These are phyloP conservation scores for Podaxis mareebaensis DNA, from an alignment of 768 basidiomycete genomes.

Conservation along the genomic window DNA sequence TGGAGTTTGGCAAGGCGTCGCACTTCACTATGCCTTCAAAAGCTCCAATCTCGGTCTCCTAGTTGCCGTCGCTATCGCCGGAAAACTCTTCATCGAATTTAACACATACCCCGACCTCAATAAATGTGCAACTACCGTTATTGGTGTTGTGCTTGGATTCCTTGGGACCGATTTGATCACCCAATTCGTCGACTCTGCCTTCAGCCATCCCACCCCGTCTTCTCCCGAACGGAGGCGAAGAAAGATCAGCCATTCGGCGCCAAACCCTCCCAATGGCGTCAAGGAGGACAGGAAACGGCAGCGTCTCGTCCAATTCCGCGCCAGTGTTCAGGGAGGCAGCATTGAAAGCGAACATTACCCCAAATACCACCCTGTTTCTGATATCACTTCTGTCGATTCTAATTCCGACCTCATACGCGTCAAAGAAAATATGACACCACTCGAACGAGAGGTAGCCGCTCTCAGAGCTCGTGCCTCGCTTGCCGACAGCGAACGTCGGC, in stretches of 20 bases:
- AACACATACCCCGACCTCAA: constrained; percentile 50
- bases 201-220: constrained; percentile 35
- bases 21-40: constrained; percentile 65
- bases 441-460: constrained; percentile 74
- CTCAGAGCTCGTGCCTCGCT: constrained; percentile 76
- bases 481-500: constrained; percentile 80
- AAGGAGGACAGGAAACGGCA: constrained; percentile 30
- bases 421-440: constrained; percentile 55
- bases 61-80: constrained; percentile 57
- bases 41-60: constrained; percentile 53
- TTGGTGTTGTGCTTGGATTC: constrained; percentile 70
- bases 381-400: constrained; percentile 71
- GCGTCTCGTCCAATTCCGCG: constrained; percentile 48
- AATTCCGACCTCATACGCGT: constrained; percentile 66
- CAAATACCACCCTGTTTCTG: constrained; percentile 41
- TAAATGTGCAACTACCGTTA: constrained; percentile 57
- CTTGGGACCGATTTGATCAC: constrained; percentile 72
- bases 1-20: constrained; percentile 77
- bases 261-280: constrained; percentile 18
- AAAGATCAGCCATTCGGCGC: constrained; percentile 26
- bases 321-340: constrained; percentile 39
- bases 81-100: constrained; percentile 68
- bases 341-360: constrained; percentile 26
- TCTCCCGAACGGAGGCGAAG: constrained; percentile 24
- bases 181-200: constrained; percentile 54